These are phyloP conservation scores for Xylaria sp. DNA, from an alignment of 2,329 filamentous ascomycete species.

Conservation along the genomic window DNA sequence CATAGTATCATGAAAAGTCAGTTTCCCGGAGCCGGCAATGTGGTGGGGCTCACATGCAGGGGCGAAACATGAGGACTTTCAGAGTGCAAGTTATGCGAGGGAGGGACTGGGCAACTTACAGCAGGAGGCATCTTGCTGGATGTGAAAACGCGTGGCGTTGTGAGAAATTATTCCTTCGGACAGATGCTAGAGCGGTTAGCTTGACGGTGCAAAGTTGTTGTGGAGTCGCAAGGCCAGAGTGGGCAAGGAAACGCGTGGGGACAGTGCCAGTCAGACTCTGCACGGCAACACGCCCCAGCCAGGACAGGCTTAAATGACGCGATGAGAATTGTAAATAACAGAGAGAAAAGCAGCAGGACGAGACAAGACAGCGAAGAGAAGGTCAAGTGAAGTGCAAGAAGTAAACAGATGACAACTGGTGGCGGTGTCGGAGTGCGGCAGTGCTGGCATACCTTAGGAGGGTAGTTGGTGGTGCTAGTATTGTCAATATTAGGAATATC, in stretches of 20 bases:
- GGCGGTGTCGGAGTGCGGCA: not conserved
- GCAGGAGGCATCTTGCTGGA: constrained; percentile 33
- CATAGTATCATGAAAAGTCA: constrained; percentile 9
- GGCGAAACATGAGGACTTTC: not conserved
- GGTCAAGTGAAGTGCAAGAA: not conserved
- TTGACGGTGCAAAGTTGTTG: not conserved
- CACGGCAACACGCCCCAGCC: constrained; percentile 15
- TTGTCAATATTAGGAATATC: constrained; percentile 22
- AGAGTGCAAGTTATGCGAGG: not conserved
- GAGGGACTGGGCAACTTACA: constrained; percentile 30
- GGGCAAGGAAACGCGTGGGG: constrained; percentile 10
- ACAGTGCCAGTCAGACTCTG: not conserved
- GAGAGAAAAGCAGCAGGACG: not conserved
- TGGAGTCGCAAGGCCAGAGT: not conserved
- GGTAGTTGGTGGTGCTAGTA: constrained; percentile 10
- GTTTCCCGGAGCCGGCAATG: not conserved
- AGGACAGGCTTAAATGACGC: not conserved
- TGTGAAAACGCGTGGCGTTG: constrained; percentile 13
- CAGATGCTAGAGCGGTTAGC: constrained; percentile 17
- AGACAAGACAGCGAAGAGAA: not conserved
- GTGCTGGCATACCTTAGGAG: constrained; percentile 15
- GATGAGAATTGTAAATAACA: not conserved
- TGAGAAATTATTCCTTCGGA: constrained; percentile 12
- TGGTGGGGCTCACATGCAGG: not conserved
- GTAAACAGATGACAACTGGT: not conserved